A percentile compares a stretch with the other conserved stretches of the same genome.
These are phyloP conservation scores for Mycena polygramma DNA, from an alignment of 768 basidiomycete genomes.

Conservation along the genomic window DNA sequence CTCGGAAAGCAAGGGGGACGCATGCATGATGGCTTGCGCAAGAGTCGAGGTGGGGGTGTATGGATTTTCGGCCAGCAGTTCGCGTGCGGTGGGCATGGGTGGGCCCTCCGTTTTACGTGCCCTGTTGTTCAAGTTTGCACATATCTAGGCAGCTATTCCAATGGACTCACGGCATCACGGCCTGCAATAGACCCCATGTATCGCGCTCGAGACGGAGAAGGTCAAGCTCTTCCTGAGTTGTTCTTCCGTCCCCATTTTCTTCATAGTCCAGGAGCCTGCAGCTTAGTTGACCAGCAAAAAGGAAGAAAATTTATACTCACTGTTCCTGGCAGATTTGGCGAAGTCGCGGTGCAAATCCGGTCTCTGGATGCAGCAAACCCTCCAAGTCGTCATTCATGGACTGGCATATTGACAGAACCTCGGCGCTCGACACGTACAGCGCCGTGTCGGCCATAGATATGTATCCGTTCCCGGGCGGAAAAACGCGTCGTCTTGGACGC, in stretches of 20 bases:
- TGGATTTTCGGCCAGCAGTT: slow-evolving; percentile 77
- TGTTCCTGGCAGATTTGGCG: slow-evolving; percentile 65
- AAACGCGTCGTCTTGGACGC: background rate
- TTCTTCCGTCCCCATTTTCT: slow-evolving; percentile 52
- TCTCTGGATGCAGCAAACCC: slow-evolving; percentile 72
- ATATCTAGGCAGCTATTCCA: slow-evolving; percentile 9
- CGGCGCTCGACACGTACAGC: slow-evolving; percentile 76
- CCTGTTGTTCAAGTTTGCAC: slow-evolving; percentile 49
- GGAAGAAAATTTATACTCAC: slow-evolving; percentile 53
- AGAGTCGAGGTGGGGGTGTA: slow-evolving; percentile 86
- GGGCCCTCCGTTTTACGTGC: slow-evolving; percentile 75
- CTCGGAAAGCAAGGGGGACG: slow-evolving; percentile 77
- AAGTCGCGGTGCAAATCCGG: slow-evolving; percentile 79
- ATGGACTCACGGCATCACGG: slow-evolving; percentile 76
- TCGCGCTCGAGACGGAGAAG: slow-evolving; percentile 79
- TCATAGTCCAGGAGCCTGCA: slow-evolving; percentile 64
- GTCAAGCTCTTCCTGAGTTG: slow-evolving; percentile 67
- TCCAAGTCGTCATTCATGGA: slow-evolving; percentile 68
- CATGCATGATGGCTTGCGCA: slow-evolving; percentile 78
- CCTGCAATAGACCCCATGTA: slow-evolving; percentile 87
- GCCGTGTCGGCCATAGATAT: slow-evolving; percentile 57
- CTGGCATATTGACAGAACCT: slow-evolving; percentile 74
- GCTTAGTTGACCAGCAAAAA: slow-evolving; percentile 10
- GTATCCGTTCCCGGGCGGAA: no score
- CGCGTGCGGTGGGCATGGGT: slow-evolving; percentile 61